These are phyloP conservation scores for Firmiana major DNA, from an alignment of 345 rosid genomes.

Conservation along the genomic window DNA sequence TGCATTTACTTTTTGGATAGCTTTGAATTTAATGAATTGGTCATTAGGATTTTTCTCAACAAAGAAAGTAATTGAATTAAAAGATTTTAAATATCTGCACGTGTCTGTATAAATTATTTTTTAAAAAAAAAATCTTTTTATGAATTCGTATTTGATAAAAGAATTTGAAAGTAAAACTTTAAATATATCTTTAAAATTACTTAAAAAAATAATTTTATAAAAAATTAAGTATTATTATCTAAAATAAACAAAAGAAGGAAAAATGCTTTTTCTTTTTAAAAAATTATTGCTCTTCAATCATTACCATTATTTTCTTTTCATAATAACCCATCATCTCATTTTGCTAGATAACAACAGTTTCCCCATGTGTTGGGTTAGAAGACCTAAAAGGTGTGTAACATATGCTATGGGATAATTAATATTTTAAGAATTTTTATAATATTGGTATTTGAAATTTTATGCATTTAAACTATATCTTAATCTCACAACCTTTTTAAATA, in stretches of 20 bases:
- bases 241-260: no score
- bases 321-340: no score
- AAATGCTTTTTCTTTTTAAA: no score
- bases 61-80: background rate
- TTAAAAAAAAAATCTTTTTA: no score
- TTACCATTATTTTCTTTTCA: no score
- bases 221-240: no score
- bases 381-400: background rate
- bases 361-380: background rate
- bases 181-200: no score
- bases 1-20: background rate
- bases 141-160: no score
- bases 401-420: background rate
- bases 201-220: no score
- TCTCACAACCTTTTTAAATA: background rate
- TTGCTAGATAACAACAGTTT: no score
- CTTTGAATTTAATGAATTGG: background rate
- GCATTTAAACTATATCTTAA: background rate
- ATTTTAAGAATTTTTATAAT: background rate
- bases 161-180: no score
- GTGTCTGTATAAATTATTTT: background rate
- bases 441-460: background rate
- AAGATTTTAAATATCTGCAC: background rate
- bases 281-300: no score
- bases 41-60: background rate